Percentiles rank a stretch among this genome's conserved stretches.
phyloP scores from a whole-genome alignment of 2,329 filamentous ascomycete genomes.

The Sphaerulina populicola region DNA sequence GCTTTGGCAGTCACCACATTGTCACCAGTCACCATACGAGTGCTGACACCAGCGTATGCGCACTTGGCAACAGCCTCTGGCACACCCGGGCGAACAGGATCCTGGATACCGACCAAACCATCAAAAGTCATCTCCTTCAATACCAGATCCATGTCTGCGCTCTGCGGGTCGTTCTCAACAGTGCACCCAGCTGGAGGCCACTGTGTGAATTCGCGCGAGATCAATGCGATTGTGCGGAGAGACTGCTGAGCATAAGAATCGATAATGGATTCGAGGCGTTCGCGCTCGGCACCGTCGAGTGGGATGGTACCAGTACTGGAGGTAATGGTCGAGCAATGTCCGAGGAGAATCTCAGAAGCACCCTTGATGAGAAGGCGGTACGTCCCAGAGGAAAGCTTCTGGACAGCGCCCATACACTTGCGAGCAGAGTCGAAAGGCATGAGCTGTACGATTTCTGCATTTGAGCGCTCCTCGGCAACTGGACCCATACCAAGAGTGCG shows the following conservation, averaged over 20 bases:
- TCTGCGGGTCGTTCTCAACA: slow-evolving; percentile 52
- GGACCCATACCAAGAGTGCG: slow-evolving; percentile 56
- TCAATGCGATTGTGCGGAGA: slow-evolving; percentile 72
- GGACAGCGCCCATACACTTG: slow-evolving; percentile 61
- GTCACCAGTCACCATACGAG: slow-evolving; percentile 67
- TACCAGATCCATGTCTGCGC: slow-evolving; percentile 61
- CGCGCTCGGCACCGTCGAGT: slow-evolving; percentile 44
- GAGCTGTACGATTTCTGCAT: slow-evolving; percentile 50
- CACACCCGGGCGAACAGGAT: slow-evolving; percentile 61
- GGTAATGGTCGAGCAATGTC: slow-evolving; percentile 44
- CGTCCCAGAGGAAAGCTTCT: slow-evolving; percentile 45
- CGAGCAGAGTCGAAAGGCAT: slow-evolving; percentile 55
- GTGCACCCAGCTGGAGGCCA: slow-evolving; percentile 58
- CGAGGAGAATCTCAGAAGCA: slow-evolving; percentile 44
- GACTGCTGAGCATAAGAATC: slow-evolving; percentile 69
- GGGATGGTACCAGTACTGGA: slow-evolving; percentile 50
- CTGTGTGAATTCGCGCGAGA: slow-evolving; percentile 74
- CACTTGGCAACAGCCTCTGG: slow-evolving; percentile 59
- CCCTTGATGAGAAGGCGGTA: slow-evolving; percentile 51
- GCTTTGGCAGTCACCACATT: slow-evolving; percentile 66
- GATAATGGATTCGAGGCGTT: slow-evolving; percentile 58
- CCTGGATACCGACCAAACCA: slow-evolving; percentile 64
- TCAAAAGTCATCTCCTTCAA: slow-evolving; percentile 67
- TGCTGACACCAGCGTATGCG: slow-evolving; percentile 58
- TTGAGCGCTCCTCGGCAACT: slow-evolving; percentile 53